Evolutionary conservation across 257 asterid species (phyloP).

Genomic region (Capsicum chinense): DNA sequence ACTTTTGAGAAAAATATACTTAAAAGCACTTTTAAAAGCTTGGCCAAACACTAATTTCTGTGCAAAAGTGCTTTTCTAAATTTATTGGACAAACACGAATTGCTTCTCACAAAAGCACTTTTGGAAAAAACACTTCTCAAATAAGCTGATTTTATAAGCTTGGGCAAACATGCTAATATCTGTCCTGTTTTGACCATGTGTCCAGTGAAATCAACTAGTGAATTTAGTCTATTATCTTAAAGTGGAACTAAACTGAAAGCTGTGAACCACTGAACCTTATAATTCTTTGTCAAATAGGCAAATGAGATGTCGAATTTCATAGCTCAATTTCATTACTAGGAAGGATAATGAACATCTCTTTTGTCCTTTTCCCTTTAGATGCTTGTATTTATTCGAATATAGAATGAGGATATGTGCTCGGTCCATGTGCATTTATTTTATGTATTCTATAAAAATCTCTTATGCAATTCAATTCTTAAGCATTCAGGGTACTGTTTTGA

Average conservation of each 20-base stretch:
- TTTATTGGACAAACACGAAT: no score
- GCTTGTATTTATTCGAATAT: slow-evolving; percentile 14
- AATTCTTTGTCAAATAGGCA: not conserved
- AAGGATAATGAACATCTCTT: not conserved
- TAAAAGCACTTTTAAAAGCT: no score
- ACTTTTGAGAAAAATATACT: no score
- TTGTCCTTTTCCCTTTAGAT: not conserved
- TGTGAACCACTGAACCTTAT: not conserved
- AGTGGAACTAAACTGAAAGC: not conserved
- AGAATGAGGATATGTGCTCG: not conserved
- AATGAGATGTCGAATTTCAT: not conserved
- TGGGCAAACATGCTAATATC: not conserved
- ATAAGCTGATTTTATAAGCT: no score
- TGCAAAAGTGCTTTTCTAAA: no score
- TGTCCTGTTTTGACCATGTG: slow-evolving; percentile 5
- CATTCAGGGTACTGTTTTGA: slow-evolving; percentile 18
- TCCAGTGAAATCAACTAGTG: slow-evolving; percentile 16
- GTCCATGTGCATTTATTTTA: not conserved
- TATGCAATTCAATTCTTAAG: not conserved
- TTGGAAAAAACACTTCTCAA: no score
- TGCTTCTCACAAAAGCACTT: no score
- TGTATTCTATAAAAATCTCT: not conserved
- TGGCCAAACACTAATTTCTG: no score
- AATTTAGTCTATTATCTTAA: not conserved
- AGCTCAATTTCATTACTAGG: not conserved